Evolutionary conservation across 129 eudicot species (phyloP).

Genomic region (Artemisia tridentata): DNA sequence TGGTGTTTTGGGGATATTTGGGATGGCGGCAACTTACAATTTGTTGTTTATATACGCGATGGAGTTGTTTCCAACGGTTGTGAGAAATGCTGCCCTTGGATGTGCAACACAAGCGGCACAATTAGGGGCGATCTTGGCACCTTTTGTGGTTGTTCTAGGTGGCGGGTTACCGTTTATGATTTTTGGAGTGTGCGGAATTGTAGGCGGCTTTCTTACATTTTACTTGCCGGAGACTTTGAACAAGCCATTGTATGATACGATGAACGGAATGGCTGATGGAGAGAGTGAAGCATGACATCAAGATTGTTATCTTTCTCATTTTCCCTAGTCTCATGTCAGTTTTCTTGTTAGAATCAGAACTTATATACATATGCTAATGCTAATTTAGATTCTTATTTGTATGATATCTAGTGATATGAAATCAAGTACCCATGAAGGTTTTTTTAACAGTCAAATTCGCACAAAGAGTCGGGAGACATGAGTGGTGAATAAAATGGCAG

Average conservation of each 20-base stretch:
- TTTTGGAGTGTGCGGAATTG: constrained; percentile 72
- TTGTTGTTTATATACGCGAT: constrained; percentile 73
- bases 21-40: constrained; percentile 94
- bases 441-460: too few species aligned
- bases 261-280: constrained; percentile 76
- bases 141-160: constrained; percentile 75
- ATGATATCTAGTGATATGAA: background rate
- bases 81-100: constrained; percentile 93
- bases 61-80: constrained; percentile 97
- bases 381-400: background rate
- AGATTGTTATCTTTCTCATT: background rate
- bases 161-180: constrained; percentile 60
- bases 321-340: background rate
- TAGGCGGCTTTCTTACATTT: constrained; percentile 69
- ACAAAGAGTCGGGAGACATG: background rate
- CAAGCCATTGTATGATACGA: constrained; percentile 81
- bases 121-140: constrained; percentile 83
- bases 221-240: constrained; percentile 88
- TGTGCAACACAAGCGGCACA: constrained; percentile 91
- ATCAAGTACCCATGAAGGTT: background rate
- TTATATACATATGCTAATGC: background rate
- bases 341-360: background rate
- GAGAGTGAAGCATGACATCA: constrained; percentile 37
- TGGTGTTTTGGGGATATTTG: constrained; percentile 86
- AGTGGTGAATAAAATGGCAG: background rate